phyloP scores from a whole-genome alignment of 208 protist genomes.

The Acanthamoeba triangularis region DNA sequence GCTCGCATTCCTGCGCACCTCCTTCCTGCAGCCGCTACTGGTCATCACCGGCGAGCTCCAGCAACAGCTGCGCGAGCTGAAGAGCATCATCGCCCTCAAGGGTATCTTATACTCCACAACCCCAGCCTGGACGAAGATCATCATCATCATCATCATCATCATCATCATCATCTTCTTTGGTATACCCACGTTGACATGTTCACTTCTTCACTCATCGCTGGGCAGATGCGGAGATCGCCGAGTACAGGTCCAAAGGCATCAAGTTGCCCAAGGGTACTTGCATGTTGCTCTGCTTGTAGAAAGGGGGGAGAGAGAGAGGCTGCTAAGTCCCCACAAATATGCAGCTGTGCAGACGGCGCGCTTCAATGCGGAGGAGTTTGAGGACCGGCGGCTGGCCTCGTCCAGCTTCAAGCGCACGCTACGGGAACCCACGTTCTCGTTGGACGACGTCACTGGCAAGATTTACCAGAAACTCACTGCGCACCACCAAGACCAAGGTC shows the following conservation, averaged over 20 bases:
- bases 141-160: not conserved
- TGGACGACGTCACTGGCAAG: slow-evolving; percentile 10
- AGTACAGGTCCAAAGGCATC: slow-evolving; percentile 24
- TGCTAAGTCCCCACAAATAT: too few relatives aligned
- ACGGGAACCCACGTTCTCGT: not conserved
- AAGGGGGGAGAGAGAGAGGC: too few relatives aligned
- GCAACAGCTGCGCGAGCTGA: slow-evolving; percentile 23
- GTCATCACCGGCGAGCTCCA: slow-evolving; percentile 28
- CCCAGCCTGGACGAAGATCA: not conserved
- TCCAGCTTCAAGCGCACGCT: slow-evolving; percentile 13
- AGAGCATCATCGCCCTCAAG: slow-evolving; percentile 36
- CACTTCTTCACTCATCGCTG: not conserved
- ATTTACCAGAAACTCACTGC: slow-evolving; percentile 31
- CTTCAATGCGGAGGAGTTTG: not conserved
- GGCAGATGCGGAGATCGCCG: slow-evolving; percentile 10
- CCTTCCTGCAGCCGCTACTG: not conserved
- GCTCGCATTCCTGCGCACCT: not conserved
- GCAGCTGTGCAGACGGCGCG: slow-evolving; percentile 1
- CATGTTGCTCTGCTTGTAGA: too few relatives aligned
- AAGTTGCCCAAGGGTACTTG: not conserved
- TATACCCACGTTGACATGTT: too few relatives aligned
- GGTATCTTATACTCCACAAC: not conserved
- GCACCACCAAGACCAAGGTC: not conserved
- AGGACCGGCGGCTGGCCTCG: not conserved
- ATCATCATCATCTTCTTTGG: not conserved